A percentile compares a stretch with the other conserved stretches of the same genome.
phyloP scores from a whole-genome alignment of 2,329 filamentous ascomycete species.

The Diaporthe australafricana region DNA sequence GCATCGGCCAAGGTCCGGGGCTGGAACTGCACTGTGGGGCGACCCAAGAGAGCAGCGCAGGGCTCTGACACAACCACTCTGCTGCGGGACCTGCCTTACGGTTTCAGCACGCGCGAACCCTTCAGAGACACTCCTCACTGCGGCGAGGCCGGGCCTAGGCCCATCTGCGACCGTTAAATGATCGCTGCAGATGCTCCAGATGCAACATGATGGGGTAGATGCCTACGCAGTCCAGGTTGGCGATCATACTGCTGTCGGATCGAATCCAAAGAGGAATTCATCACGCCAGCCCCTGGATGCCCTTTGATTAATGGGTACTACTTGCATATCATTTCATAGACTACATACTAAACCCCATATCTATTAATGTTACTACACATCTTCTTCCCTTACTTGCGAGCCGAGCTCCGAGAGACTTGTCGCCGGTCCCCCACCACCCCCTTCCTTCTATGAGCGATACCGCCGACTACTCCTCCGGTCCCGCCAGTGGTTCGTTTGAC shows the following conservation, averaged over 20 bases:
- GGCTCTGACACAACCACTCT: constrained; percentile 18
- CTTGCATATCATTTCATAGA: constrained; percentile 8
- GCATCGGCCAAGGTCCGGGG: constrained; percentile 2
- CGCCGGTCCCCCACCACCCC: background rate
- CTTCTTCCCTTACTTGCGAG: too few species aligned
- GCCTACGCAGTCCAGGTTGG: constrained; percentile 6
- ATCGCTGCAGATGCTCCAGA: background rate
- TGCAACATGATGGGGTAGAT: background rate
- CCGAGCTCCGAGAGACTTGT: too few species aligned
- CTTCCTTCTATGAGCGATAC: too few species aligned
- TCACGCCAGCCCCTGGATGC: background rate
- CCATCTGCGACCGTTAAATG: background rate
- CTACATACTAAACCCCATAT: background rate
- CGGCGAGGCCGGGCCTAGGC: background rate
- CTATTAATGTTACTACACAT: background rate
- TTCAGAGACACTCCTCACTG: background rate
- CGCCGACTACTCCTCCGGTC: constrained; percentile 35
- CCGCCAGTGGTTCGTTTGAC: constrained; percentile 38
- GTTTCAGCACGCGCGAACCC: constrained; percentile 30
- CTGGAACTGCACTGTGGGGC: background rate
- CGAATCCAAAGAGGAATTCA: background rate
- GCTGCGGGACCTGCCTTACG: constrained; percentile 13
- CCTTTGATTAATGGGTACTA: background rate
- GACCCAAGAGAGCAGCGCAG: background rate
- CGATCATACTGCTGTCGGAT: constrained; percentile 5